phyloP scores from a whole-genome alignment of 345 rosid genomes.

The Rhizophora mangle region DNA sequence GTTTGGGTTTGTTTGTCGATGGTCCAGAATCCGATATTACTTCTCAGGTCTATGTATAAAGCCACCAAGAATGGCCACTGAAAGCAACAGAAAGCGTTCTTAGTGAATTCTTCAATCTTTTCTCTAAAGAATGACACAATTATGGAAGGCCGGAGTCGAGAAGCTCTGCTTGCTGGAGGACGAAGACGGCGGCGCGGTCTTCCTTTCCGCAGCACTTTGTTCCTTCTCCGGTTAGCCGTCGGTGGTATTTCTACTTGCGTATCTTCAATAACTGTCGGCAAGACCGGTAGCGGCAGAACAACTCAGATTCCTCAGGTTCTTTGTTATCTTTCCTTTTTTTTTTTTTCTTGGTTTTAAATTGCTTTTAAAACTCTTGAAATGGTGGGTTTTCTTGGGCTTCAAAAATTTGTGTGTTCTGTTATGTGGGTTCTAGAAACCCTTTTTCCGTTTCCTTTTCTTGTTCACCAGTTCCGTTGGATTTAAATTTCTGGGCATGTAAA shows the following conservation, averaged over 20 bases:
- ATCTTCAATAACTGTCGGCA: conserved; percentile 50
- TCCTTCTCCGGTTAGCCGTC: conserved; percentile 51
- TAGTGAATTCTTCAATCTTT: no score
- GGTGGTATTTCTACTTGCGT: no score
- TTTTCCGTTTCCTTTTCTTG: no score
- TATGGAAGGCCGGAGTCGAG: conserved; percentile 91
- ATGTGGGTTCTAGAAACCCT: no score
- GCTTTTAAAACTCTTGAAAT: no score
- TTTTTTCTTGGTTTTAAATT: not conserved
- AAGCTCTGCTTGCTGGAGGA: conserved; percentile 80
- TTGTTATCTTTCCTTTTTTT: not conserved
- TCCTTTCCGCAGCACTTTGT: conserved; percentile 47
- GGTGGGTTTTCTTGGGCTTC: no score
- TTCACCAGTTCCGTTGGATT: no score
- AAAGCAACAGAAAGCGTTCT: no score
- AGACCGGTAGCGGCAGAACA: conserved; percentile 98
- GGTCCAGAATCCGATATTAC: conserved; percentile 28
- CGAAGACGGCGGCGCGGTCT: conserved; percentile 85
- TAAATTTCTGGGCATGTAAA: no score
- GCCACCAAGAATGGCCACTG: not conserved
- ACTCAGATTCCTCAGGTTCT: conserved; percentile 93
- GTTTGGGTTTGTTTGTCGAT: conserved; percentile 43
- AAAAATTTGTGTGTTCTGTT: no score
- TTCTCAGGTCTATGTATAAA: conserved; percentile 27
- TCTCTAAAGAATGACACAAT: conserved; percentile 49